phyloP scores from a whole-genome alignment of 768 basidiomycete genomes.

The Zangia roseola region DNA sequence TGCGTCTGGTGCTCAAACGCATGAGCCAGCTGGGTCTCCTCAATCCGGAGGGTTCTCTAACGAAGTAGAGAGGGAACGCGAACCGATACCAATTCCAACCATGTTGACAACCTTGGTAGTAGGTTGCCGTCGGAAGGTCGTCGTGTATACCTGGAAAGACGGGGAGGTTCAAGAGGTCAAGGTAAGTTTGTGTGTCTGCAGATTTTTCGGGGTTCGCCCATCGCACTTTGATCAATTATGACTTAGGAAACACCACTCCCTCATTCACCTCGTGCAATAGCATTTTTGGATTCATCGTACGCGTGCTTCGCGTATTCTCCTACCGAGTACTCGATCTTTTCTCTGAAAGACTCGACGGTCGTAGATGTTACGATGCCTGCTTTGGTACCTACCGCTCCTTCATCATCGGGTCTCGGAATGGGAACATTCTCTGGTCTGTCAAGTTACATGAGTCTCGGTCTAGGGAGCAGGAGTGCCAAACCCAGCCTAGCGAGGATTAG shows the following conservation, averaged over 20 bases:
- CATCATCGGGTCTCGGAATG: constrained; percentile 42
- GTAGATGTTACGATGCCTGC: constrained; percentile 52
- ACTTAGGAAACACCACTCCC: constrained; percentile 75
- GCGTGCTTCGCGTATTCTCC: constrained; percentile 80
- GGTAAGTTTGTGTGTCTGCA: constrained; percentile 38
- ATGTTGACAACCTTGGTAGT: constrained; percentile 77
- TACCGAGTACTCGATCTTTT: constrained; percentile 64
- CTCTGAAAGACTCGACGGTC: constrained; percentile 54
- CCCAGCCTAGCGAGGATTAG: constrained; percentile 55
- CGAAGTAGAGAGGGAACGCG: constrained; percentile 10
- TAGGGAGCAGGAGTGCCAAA: constrained; percentile 67
- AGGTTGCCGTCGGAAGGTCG: constrained; percentile 82
- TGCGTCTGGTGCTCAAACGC: constrained; percentile 27
- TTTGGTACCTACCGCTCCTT: constrained; percentile 34
- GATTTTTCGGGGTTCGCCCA: background rate
- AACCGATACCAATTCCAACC: constrained; percentile 53
- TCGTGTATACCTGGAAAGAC: constrained; percentile 85
- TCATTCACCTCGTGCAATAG: constrained; percentile 85
- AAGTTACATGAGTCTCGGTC: constrained; percentile 82
- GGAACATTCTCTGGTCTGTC: constrained; percentile 74
- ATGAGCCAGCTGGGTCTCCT: constrained; percentile 11
- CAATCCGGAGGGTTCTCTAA: constrained; percentile 7
- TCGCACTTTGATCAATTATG: background rate
- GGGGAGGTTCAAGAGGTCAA: constrained; percentile 72
- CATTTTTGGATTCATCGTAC: constrained; percentile 62